Evolutionary conservation across 192 early-diverging fungal genomes (phyloP).

Genomic region (Entomortierella chlamydospora): DNA sequence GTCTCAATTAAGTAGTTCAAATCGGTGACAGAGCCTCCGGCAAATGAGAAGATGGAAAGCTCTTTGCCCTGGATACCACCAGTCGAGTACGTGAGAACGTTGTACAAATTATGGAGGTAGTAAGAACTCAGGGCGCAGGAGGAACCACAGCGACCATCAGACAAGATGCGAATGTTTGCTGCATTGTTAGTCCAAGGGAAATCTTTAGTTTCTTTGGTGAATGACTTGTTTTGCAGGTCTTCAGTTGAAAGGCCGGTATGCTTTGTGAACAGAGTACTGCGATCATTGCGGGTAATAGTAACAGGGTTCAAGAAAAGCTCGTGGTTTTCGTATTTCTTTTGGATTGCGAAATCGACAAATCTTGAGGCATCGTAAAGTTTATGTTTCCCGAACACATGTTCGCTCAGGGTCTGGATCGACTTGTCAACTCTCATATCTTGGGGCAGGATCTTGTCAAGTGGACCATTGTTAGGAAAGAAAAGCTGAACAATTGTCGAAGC

Average conservation of each 20-base stretch:
- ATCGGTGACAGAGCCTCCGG: not conserved
- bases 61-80: not conserved
- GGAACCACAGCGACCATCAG: constrained; percentile 17
- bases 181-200: constrained; percentile 10
- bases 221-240: not conserved
- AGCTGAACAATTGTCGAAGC: not conserved
- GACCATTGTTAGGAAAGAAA: constrained; percentile 3
- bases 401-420: too few relatives aligned
- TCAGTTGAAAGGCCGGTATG: not conserved
- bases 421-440: too few relatives aligned
- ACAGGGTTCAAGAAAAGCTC: too few relatives aligned
- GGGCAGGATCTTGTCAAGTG: too few relatives aligned
- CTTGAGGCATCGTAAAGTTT: too few relatives aligned
- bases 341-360: too few relatives aligned
- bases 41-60: constrained; percentile 18
- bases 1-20: not conserved
- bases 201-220: too few relatives aligned
- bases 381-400: too few relatives aligned
- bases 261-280: not conserved
- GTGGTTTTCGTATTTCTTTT: too few relatives aligned
- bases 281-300: too few relatives aligned
- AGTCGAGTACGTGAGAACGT: not conserved
- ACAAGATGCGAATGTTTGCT: not conserved
- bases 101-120: not conserved
- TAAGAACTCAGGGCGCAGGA: not conserved